Evolutionary conservation across 2,329 filamentous ascomycete species (phyloP), one percentile per base, ranked within the genome.

Genomic region (Colletotrichum horii): DNA sequence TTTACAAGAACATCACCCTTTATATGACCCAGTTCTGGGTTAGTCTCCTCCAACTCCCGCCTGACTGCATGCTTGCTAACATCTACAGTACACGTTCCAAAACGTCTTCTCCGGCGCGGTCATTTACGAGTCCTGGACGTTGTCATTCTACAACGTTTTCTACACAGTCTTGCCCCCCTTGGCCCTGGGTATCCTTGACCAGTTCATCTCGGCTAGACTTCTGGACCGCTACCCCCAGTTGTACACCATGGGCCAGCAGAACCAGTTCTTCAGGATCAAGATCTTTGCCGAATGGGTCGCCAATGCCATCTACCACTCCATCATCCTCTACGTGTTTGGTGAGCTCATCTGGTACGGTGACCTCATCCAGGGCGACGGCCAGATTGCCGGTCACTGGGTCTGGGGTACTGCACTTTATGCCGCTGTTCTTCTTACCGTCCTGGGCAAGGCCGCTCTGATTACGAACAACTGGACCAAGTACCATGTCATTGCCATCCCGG

Each of bases 21-120:
- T 99, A 98, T 87, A 96, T 99, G 94, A 99, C 97, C 76, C 97
- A 99, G 83, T 99, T 99, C 83, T 99, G 97, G 95, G 94, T 96
- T 89, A 87, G 93, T 88, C 48, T 26, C 12, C 19, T 38, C 52
- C 28, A 19, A 30, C 19, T 12, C 16, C 55, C 43, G 26, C 52
- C n/a, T 16, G 28, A n/a, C 5, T 3, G 48, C 19, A 55, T 72
- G 24, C 32, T 64, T 70, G 73, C 80, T 82, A 77, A 82, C 84
- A 64, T 12, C 34, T 76, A 2, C 75, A 96, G 94, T 98, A 97
- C 86, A 95, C 96, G 0, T 99, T 99, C 88, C 96, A 98, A 91
- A 99, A 99, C 84, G 95, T 95, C 78, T 99, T 98, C 85, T 98
- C 96, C 2, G 97, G 97, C 67, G 94, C 98, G 83, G 95, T 98